Evolutionary conservation across 768 basidiomycete genomes (phyloP).

Genomic region (Postia placenta): DNA sequence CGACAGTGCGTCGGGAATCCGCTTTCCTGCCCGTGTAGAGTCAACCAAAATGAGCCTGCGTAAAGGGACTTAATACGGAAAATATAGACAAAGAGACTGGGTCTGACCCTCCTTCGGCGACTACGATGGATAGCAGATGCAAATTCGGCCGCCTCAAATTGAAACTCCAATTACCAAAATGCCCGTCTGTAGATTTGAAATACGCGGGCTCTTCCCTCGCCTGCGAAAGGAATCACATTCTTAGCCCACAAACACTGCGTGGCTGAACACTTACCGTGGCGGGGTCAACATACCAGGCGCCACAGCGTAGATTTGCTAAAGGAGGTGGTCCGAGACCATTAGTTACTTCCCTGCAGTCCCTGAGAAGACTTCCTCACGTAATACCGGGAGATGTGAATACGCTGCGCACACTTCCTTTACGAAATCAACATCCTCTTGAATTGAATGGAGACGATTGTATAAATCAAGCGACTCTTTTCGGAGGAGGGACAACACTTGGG

Average conservation of each 20-base stretch:
- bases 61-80: background rate
- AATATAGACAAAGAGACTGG: background rate
- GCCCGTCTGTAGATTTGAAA: constrained; percentile 92
- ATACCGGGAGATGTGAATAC: constrained; percentile 46
- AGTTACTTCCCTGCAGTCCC: constrained; percentile 11
- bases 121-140: constrained; percentile 59
- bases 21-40: constrained; percentile 89
- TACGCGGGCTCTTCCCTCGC: constrained; percentile 47
- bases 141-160: constrained; percentile 81
- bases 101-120: constrained; percentile 54
- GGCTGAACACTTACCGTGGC: constrained; percentile 36
- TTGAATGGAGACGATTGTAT: constrained; percentile 85
- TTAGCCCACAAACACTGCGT: constrained; percentile 3
- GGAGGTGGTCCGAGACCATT: background rate
- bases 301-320: constrained; percentile 87
- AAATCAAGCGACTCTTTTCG: constrained; percentile 70
- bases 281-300: constrained; percentile 89
- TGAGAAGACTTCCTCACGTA: constrained; percentile 39
- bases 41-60: constrained; percentile 80
- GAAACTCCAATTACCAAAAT: constrained; percentile 80
- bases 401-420: constrained; percentile 46
- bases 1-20: constrained; percentile 88
- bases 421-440: constrained; percentile 70
- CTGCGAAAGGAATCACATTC: constrained; percentile 19
- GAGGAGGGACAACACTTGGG: constrained; percentile 45